These are phyloP conservation scores for Stachybotrys echinatus DNA, from an alignment of 2,329 filamentous ascomycete genomes.

Conservation along the genomic window DNA sequence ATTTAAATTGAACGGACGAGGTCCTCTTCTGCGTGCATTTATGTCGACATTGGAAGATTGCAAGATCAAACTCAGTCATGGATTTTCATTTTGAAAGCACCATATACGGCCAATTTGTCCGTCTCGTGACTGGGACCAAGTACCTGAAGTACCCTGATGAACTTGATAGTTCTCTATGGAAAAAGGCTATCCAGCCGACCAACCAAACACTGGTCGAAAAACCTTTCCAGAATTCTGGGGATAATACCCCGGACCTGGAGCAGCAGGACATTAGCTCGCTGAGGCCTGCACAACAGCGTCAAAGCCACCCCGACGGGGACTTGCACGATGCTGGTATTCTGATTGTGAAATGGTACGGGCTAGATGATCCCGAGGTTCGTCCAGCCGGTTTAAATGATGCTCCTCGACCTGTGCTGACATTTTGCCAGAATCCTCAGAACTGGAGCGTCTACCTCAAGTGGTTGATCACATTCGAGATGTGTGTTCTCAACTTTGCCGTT, in stretches of 20 bases:
- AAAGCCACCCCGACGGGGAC: background rate
- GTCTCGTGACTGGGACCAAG: background rate
- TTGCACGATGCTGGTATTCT: background rate
- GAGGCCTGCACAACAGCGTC: background rate
- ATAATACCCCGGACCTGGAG: background rate
- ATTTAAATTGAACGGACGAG: too few relatives aligned
- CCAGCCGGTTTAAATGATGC: background rate
- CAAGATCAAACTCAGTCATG: too few relatives aligned
- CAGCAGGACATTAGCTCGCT: too few relatives aligned
- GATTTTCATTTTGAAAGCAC: background rate
- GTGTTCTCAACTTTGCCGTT: slow-evolving; percentile 5
- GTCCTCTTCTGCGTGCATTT: too few relatives aligned
- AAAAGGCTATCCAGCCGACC: background rate
- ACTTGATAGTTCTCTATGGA: background rate
- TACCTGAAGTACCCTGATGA: background rate
- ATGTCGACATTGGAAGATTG: too few relatives aligned
- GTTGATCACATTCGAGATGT: slow-evolving; percentile 4
- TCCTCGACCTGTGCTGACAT: background rate
- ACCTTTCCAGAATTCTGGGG: too few relatives aligned
- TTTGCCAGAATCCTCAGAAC: background rate
- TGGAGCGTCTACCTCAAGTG: background rate
- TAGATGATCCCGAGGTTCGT: background rate
- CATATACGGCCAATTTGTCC: background rate
- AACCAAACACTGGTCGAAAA: background rate
- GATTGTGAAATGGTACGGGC: background rate